Percentiles rank a stretch among this genome's conserved stretches.
Conservation (phyloP, 768 basidiomycete genomes). For the Solioccasus polychromus region DNA sequence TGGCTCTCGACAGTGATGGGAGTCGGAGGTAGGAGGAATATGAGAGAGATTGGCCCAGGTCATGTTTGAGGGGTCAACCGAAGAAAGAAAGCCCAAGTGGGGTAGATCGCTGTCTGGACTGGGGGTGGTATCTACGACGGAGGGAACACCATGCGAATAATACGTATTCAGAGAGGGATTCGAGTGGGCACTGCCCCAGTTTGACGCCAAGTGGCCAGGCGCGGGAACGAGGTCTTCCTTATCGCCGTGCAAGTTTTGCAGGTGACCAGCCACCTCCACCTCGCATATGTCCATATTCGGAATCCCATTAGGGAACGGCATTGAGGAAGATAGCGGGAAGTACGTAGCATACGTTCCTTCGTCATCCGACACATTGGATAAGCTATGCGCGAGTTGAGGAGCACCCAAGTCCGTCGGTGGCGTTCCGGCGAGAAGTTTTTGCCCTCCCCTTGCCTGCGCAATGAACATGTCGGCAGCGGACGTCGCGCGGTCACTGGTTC, state of each 20-base stretch:
- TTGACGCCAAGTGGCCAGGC: constrained; percentile 16
- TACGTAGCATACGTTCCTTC: constrained; percentile 19
- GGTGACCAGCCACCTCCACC: constrained; percentile 55
- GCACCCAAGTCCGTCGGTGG: constrained; percentile 18
- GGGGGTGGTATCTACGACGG: constrained; percentile 16
- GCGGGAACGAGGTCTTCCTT: constrained; percentile 53
- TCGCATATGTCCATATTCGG: constrained; percentile 56
- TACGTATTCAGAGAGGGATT: constrained; percentile 22
- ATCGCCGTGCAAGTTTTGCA: constrained; percentile 55
- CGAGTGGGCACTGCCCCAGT: constrained; percentile 12
- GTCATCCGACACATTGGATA: constrained; percentile 21
- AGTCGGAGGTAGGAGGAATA: constrained; percentile 21
- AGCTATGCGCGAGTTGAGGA: constrained; percentile 18
- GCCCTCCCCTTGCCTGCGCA: constrained; percentile 58
- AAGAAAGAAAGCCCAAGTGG: constrained; percentile 18
- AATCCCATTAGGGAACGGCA: constrained; percentile 29
- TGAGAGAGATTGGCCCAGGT: constrained; percentile 22
- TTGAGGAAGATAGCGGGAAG: constrained; percentile 20
- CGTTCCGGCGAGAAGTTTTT: constrained; percentile 26
- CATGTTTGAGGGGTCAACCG: constrained; percentile 24
- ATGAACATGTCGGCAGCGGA: constrained; percentile 68
- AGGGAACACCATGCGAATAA: constrained; percentile 17
- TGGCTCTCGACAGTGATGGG: constrained; percentile 38
- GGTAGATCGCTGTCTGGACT: constrained; percentile 19
- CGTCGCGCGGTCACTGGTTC: constrained; percentile 31